Evolutionary conservation across 495 filamentous ascomycete species (phyloP), one percentile per base, ranked within the genome.

Genomic region (Aspergillus cristatus): DNA sequence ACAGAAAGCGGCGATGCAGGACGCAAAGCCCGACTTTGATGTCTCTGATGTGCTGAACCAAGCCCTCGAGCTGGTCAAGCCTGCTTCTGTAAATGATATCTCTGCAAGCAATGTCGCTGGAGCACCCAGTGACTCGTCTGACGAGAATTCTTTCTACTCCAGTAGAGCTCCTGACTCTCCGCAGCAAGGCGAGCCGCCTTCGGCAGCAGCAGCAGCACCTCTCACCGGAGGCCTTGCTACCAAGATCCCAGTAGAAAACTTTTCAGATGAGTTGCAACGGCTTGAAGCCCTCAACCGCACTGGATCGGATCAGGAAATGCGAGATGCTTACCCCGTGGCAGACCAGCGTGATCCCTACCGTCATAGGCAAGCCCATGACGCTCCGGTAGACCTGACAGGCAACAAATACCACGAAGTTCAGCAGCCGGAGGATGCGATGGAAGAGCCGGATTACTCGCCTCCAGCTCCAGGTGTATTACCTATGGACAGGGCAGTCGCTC

Each of bases 61-160:
- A 54, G 88, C 87, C 16, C 64, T 84, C 47, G 71, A 77, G 33
- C 64, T 86, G 44, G 84, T 87, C 43, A 78, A 74, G 54, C 78
- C 81, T 18, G 57, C 79, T 47, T 65, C 62, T 30, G 49, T 60
- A 51, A 66, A 68, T 71, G 63, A 66, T 45, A 52, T 44, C 39
- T 75, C 76, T 62, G 8, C 20, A 8, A 24, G 8, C 20, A 24
- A 24, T 24, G 66, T 58, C 38, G 55, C 57, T 45, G 67, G 70
- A 57, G 69, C 20, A 4, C 64, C 72, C 43, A 81, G 72, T 69
- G 85, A 88, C 51, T 89, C 85, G 8, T 83, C 86, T 60, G 87
- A 94, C 60, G 81, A 90, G 51, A 88, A 91, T 46, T 88, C 85
- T n/a, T 90, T 91, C 60, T 94, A 96, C 64, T 94, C 87, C 32